Conservation (phyloP, 139 green algal species). For the Yamagishiella unicocca region DNA sequence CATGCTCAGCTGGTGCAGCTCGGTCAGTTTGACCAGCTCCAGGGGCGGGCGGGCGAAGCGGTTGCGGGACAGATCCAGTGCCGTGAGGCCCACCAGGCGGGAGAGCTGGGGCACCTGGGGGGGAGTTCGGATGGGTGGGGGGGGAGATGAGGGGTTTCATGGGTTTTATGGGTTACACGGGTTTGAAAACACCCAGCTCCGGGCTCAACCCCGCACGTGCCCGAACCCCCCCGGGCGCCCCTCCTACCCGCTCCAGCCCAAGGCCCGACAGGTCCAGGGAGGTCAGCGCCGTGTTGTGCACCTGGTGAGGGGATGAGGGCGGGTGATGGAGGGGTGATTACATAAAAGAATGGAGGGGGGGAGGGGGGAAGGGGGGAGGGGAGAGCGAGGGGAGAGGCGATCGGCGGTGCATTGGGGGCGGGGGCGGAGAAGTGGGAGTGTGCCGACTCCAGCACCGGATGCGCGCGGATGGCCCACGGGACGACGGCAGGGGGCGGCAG, state of each 20-base stretch:
- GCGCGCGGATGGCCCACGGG: too few relatives aligned
- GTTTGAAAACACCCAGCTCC: neutral
- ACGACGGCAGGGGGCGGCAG: too few relatives aligned
- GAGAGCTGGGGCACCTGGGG: constrained; percentile 51
- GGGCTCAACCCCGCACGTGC: too few relatives aligned
- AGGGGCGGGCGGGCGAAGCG: constrained; percentile 47
- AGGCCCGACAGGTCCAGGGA: constrained; percentile 56
- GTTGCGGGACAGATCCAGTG: constrained; percentile 61
- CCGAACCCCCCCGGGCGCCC: too few relatives aligned
- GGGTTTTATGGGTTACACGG: neutral
- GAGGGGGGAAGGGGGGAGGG: too few relatives aligned
- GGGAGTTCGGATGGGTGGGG: neutral
- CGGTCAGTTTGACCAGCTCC: constrained; percentile 45
- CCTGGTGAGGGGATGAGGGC: neutral
- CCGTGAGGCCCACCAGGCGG: constrained; percentile 54
- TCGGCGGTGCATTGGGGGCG: too few relatives aligned
- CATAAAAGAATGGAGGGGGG: too few relatives aligned
- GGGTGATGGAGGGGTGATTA: neutral
- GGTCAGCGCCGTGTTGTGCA: constrained; percentile 57
- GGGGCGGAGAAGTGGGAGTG: neutral
- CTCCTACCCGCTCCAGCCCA: constrained; percentile 21
- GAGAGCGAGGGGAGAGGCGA: too few relatives aligned
- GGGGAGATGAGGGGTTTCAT: neutral
- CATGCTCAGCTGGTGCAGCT: constrained; percentile 49
- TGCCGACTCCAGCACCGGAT: too few relatives aligned